A percentile compares a stretch with the other conserved stretches of the same genome.
phyloP scores from a whole-genome alignment of 768 basidiomycete genomes.

The Hygrocybe punicea region DNA sequence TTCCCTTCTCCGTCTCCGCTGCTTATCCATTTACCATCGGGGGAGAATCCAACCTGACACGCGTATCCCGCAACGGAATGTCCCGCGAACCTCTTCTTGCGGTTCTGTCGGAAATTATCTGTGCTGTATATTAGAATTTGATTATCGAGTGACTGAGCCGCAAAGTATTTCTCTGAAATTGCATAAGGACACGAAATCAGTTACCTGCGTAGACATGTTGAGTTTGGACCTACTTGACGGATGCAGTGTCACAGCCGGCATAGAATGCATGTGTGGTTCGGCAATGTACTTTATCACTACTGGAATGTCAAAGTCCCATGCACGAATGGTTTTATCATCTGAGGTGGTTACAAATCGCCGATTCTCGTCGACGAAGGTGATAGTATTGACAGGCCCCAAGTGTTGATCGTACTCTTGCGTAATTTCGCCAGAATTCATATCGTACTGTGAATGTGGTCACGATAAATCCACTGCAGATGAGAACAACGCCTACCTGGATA shows the following conservation, averaged over 20 bases:
- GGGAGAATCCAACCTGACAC: conserved; percentile 94
- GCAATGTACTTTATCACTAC: conserved; percentile 99
- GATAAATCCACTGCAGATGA: neutral
- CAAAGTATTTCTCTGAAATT: conserved; percentile 82
- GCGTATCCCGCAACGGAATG: conserved; percentile 97
- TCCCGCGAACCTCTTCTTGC: conserved; percentile 97
- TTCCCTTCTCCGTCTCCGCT: conserved; percentile 95
- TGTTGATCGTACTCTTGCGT: conserved; percentile 99
- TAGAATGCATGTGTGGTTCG: conserved; percentile 99
- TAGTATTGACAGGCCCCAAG: conserved; percentile 95
- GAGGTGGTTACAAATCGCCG: conserved; percentile 96
- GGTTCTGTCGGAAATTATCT: conserved; percentile 97
- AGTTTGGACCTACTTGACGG: conserved; percentile 73
- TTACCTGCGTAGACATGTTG: neutral
- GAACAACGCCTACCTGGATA: conserved; percentile 66
- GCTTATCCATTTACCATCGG: conserved; percentile 97
- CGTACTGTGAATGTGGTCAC: conserved; percentile 62
- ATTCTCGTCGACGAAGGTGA: conserved; percentile 98
- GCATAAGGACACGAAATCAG: conserved; percentile 2
- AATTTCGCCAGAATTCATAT: conserved; percentile 92
- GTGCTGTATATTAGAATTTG: conserved; percentile 97
- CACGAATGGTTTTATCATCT: conserved; percentile 98
- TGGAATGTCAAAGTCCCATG: conserved; percentile 99
- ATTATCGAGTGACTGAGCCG: conserved; percentile 96
- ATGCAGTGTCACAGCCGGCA: conserved; percentile 96